Percentiles rank a stretch among this genome's conserved stretches.
Evolutionary conservation across 2,329 filamentous ascomycete genomes (phyloP).

Genomic region (Penicillium sp.): DNA sequence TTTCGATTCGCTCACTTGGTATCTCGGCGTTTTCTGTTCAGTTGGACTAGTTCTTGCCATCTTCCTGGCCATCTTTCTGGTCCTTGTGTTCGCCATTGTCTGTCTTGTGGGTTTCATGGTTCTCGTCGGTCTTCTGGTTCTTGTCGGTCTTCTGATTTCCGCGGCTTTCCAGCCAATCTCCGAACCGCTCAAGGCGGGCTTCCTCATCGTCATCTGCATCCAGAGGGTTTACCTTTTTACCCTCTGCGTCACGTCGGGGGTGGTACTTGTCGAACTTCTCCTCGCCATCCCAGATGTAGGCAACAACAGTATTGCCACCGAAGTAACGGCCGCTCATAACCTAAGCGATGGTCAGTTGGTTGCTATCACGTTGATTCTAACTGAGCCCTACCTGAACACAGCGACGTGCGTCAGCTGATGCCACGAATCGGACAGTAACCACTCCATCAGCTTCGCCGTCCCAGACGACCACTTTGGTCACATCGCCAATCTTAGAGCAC

Average conservation of each 20-base stretch:
- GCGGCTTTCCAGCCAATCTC: constrained; percentile 45
- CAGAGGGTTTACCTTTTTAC: constrained; percentile 26
- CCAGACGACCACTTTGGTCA: constrained; percentile 88
- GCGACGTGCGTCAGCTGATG: constrained; percentile 65
- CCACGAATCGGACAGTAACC: constrained; percentile 77
- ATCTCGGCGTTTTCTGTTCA: background rate
- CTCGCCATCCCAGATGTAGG: constrained; percentile 66
- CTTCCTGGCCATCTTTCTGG: background rate
- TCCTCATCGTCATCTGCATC: constrained; percentile 50
- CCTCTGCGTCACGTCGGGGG: constrained; percentile 38
- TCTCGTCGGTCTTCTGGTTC: background rate
- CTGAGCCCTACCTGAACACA: constrained; percentile 56
- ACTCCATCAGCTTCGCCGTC: constrained; percentile 83
- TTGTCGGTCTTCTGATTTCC: constrained; percentile 6
- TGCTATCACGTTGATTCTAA: background rate
- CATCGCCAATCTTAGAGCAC: constrained; percentile 77
- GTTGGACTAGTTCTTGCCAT: background rate
- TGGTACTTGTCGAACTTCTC: constrained; percentile 71
- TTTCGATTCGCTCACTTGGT: background rate
- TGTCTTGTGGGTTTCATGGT: background rate
- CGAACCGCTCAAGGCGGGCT: constrained; percentile 48
- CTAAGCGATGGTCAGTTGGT: constrained; percentile 26
- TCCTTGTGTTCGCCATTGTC: background rate
- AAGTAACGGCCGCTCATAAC: constrained; percentile 80
- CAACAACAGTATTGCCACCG: constrained; percentile 67